These are phyloP conservation scores for Serendipita sp. DNA, from an alignment of 768 basidiomycete species.

Conservation along the genomic window DNA sequence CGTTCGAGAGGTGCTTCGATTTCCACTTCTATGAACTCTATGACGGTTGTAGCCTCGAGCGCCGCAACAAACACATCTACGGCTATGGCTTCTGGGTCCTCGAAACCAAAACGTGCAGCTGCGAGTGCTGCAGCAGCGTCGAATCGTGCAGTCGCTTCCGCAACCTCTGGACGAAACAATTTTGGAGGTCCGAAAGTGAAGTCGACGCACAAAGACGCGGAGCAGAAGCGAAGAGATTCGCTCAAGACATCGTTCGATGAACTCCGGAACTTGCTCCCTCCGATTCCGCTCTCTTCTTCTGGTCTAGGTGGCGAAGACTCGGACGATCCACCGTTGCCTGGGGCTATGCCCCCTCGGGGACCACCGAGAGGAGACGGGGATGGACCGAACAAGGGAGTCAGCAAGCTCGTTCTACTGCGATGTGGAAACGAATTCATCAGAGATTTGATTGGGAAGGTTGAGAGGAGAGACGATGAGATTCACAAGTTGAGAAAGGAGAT, in stretches of 20 bases:
- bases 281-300: constrained; percentile 30
- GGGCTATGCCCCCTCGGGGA: constrained; percentile 76
- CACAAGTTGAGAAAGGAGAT: constrained; percentile 50
- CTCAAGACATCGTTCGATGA: constrained; percentile 90
- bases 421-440: constrained; percentile 84
- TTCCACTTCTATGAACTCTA: neutral
- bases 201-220: constrained; percentile 87
- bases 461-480: constrained; percentile 70
- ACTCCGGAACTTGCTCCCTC: constrained; percentile 66
- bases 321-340: constrained; percentile 65
- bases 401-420: constrained; percentile 80
- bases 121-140: constrained; percentile 14
- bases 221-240: constrained; percentile 93
- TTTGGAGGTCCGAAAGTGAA: constrained; percentile 22
- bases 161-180: constrained; percentile 24
- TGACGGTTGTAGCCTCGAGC: neutral
- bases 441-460: constrained; percentile 57
- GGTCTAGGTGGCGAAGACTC: constrained; percentile 53
- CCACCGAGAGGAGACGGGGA: constrained; percentile 72
- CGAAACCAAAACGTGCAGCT: constrained; percentile 20
- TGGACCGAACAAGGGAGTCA: constrained; percentile 89
- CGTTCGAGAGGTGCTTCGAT: neutral
- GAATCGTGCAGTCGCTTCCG: constrained; percentile 12
- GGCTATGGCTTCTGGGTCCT: constrained; percentile 14
- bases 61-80: constrained; percentile 10